Base-by-base conservation (phyloP, 371 early-diverging fungal genomes). In the Rhizopus sp. region DNA sequence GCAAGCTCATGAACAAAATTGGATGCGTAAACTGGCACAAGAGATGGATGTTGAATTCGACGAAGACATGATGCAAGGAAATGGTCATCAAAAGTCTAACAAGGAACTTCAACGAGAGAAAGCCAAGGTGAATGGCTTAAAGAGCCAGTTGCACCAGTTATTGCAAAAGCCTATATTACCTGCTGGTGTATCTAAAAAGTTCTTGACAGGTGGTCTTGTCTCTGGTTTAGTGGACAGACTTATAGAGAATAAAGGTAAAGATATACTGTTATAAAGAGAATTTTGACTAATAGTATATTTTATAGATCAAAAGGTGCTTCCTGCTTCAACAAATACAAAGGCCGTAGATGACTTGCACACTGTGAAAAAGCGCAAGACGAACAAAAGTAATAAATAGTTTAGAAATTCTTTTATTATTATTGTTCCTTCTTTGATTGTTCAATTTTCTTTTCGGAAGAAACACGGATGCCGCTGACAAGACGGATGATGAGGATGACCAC, bases 21-120 rank as follows among this genome's bases (percentile, higher is more conserved):
- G 96, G 96, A 81, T 91, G 75, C 74, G 84, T 55, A 91, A 92
- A 59, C 88, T 87, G 51, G 96, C 96, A 0, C 83, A 87, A 52
- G 93, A 90, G 39, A 80, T 92, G 78, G 96, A 92, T 48, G 84
- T 96, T 41, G 88, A 88, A 45, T 70, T 91, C 35, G 91, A 90
- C 64, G 90, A 92, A 55, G 89, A 91, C 31, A 66, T 76, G 35
- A 64, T 80, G 65, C 71, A 82, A n/a, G 63, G 59, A 16, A 71
- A 72, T 17, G 75, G 75, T 17, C 47, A 78, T 30, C 60, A 70
- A 45, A 66, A 66, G 32, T 61, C 66, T 9, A 16, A 7, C 9
- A 44, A 49, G 12, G 58, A 66, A 15, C 37, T 66, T n/a, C 61
- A 68, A 34, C 62, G 64, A 40, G 69, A 53, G 5, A 70, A 64